Evolutionary conservation across 257 asterid genomes (phyloP), one percentile per base, ranked within the genome.

Genomic region (Plantago ovata): DNA sequence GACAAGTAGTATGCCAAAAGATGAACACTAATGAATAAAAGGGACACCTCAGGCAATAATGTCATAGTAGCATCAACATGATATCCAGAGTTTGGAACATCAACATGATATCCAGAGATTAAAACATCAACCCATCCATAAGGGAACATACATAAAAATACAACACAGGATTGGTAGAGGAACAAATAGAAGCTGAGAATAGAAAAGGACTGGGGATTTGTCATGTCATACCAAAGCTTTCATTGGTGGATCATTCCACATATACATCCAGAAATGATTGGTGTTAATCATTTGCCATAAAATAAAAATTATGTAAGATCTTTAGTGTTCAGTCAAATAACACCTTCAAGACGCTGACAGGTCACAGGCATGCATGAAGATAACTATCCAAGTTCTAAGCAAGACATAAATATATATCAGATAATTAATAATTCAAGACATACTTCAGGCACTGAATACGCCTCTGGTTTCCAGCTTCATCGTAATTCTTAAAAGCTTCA

Each of bases 401-500:
- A 32, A 19, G 23, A 46, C 7, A 53, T 7, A 39, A 60, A 33
- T 16, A 61, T 21, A 39, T 6, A n/a, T n/a, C n/a, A n/a, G n/a
- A n/a, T 3, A 58, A 7, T 28, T 57, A 57, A 13, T 13, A 33
- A 18, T 59, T 41, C 13, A 52, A 47, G 58, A 41, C 81, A 67
- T 88, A 93, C 98, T 93, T 93, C 49, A 89, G 81, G 72, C 98
- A 89, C 61, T 93, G 97, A 69, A 93, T 89, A 53, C 98, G 95
- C 58, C 98, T 77, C 61, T 89, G 98, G 58, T 84, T 88, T 66
- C 98, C 98, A 48, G 97, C 98, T 83, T 93, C 98, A 71, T 93
- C 98, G 65, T 93, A 89, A 76, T 89, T 89, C 69, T 89, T 93
- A 63, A 93, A 93, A 65, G 98, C 98, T 76, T 93, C 97, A 77